Evolutionary conservation across 177 flowering plant species (phyloP), one percentile per base, ranked within the genome.

Genomic region (Tripterygium wilfordii): DNA sequence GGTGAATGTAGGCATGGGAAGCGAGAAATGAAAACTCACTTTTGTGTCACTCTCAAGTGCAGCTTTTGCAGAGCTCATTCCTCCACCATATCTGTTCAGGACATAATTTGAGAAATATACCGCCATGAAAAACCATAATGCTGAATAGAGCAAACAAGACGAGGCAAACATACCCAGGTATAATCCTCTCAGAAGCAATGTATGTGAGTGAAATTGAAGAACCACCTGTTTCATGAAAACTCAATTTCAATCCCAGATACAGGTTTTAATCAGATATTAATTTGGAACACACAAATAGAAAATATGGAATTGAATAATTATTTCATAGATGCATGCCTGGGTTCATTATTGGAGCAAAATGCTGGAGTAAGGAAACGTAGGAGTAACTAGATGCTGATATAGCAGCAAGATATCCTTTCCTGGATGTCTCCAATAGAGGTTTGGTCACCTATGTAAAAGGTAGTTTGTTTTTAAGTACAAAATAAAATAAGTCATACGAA

Each of bases 41-140:
- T 70, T 58, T 22, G 96, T 92, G 55, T 92, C 98, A 67, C 98
- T 88, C 70, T 88, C 96, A 12, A 92, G 64, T 14, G 96, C 98
- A 27, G 98, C 88, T 62, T 92, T 92, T 19, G 98, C 96, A 28
- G 98, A 88, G 55, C 98, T 92, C 96, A 92, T 92, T 17, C 98
- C 98, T 26, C 98, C 98, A 49, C 98, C 96, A 56, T 92, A 92
- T 37, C 98, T 92, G 77, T 30, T 41, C 10, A 12, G 27, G 21
- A 27, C 26, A 42, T 1, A 21, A 55, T 18, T 30, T n/a, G 26
- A 21, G 21, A 21, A n/a, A 10, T 7, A 5, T 42, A 27, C 15
- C 8, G 25, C 9, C 21, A 28, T 28, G 30, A 4, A 28, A 28
- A 28, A 4, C 10, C 10, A 28, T n/a, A n/a, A n/a, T n/a, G n/a